A percentile compares a stretch with the other conserved stretches of the same genome.
Evolutionary conservation across 345 rosid genomes (phyloP).

Genomic region (Populus davidiana): DNA sequence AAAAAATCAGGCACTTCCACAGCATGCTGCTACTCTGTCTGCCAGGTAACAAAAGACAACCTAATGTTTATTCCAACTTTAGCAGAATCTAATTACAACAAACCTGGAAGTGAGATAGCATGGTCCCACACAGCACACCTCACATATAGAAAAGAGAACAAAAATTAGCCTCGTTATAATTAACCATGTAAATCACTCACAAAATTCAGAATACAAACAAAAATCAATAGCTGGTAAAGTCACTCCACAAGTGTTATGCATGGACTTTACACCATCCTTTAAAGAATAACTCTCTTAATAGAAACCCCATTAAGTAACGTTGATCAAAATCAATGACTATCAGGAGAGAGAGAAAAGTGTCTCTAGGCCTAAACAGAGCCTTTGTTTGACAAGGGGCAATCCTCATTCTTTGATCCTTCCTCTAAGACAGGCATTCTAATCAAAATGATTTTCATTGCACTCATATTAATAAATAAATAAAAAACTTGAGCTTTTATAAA

Average conservation of each 20-base stretch:
- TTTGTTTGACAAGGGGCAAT: neutral
- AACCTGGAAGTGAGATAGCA: neutral
- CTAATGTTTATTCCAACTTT: neutral
- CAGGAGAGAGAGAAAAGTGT: neutral
- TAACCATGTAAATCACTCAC: neutral
- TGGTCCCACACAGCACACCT: neutral
- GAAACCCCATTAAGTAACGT: neutral
- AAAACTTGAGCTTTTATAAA: neutral
- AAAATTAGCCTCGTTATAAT: neutral
- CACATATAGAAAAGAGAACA: neutral
- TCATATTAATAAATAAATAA: neutral
- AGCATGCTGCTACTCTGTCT: neutral
- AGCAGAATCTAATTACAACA: neutral
- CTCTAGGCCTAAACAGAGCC: neutral
- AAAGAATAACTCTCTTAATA: neutral
- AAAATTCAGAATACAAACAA: neutral
- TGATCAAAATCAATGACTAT: neutral
- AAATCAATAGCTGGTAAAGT: neutral
- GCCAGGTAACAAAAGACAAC: constrained; percentile 2
- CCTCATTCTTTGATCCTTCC: neutral
- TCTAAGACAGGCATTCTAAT: neutral
- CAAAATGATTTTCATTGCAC: neutral
- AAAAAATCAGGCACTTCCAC: neutral
- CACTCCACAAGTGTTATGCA: neutral
- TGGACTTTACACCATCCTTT: neutral